Evolutionary conservation across 192 early-diverging fungal species (phyloP).

Genomic region (Linnemannia exigua): DNA sequence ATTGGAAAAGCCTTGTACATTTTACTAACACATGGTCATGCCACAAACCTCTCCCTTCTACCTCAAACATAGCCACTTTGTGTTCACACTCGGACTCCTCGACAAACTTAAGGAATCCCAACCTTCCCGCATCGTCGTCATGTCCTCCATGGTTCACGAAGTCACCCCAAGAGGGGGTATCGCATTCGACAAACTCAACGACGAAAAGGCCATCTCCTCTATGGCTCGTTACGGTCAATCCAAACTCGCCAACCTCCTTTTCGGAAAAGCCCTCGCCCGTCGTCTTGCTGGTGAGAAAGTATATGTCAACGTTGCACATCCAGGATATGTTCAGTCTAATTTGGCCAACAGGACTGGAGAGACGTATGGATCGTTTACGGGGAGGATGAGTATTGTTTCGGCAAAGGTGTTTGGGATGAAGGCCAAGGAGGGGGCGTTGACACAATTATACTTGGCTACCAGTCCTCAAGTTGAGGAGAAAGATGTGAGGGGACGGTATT

Average conservation of each 20-base stretch:
- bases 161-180: conserved; percentile 9
- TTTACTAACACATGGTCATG: not conserved
- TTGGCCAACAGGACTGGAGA: not conserved
- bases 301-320: conserved; percentile 35
- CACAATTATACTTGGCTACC: conserved; percentile 63
- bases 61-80: conserved; percentile 19
- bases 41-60: not conserved
- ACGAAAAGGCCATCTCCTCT: conserved; percentile 18
- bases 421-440: conserved; percentile 56
- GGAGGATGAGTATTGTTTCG: not conserved
- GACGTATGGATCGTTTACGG: not conserved
- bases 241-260: conserved; percentile 69
- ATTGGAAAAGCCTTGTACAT: not conserved
- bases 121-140: conserved; percentile 59
- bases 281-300: conserved; percentile 27
- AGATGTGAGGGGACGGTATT: conserved; percentile 47
- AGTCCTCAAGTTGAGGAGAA: conserved; percentile 62
- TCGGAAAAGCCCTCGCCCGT: conserved; percentile 59
- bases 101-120: conserved; percentile 45
- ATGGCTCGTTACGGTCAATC: conserved; percentile 55
- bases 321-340: conserved; percentile 20
- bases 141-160: conserved; percentile 42
- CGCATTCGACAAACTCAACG: conserved; percentile 58
- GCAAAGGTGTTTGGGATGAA: conserved; percentile 10
- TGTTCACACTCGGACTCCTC: conserved; percentile 52